Evolutionary conservation across 106 monocot genomes (phyloP).

Genomic region (Phalaenopsis equestris): DNA sequence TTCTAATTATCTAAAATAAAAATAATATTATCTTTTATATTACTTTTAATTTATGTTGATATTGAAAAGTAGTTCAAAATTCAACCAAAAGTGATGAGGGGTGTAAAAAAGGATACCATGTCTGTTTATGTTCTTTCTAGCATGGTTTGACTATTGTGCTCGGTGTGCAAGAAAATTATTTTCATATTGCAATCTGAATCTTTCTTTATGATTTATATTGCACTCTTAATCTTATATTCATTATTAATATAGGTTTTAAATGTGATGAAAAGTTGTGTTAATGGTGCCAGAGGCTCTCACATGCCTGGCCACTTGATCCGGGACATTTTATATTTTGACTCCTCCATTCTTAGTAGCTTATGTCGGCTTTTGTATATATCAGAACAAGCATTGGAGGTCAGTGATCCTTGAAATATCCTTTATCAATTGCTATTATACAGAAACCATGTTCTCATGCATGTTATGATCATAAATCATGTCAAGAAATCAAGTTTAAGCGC

Average conservation of each 20-base stretch:
- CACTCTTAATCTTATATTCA: background rate
- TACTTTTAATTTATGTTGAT: too few species aligned
- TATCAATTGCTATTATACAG: background rate
- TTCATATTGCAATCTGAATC: background rate
- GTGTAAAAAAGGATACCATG: too few species aligned
- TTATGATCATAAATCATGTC: background rate
- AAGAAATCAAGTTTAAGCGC: constrained; percentile 38
- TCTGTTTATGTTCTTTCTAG: background rate
- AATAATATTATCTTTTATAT: too few species aligned
- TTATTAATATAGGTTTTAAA: constrained; percentile 48
- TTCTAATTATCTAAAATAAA: too few species aligned
- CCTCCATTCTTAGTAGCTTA: constrained; percentile 52
- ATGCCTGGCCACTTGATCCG: constrained; percentile 33
- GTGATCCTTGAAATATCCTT: constrained; percentile 1
- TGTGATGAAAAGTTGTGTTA: constrained; percentile 59
- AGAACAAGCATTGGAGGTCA: constrained; percentile 47
- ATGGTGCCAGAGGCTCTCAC: constrained; percentile 13
- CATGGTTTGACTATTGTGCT: background rate
- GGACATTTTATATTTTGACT: constrained; percentile 64
- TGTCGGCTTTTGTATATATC: constrained; percentile 45
- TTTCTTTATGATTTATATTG: background rate
- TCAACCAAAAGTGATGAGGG: too few species aligned
- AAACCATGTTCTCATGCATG: background rate
- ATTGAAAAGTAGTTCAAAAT: too few species aligned
- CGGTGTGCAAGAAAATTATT: background rate